phyloP scores from a whole-genome alignment of 441 rosid genomes.

The Melastoma candidum region DNA sequence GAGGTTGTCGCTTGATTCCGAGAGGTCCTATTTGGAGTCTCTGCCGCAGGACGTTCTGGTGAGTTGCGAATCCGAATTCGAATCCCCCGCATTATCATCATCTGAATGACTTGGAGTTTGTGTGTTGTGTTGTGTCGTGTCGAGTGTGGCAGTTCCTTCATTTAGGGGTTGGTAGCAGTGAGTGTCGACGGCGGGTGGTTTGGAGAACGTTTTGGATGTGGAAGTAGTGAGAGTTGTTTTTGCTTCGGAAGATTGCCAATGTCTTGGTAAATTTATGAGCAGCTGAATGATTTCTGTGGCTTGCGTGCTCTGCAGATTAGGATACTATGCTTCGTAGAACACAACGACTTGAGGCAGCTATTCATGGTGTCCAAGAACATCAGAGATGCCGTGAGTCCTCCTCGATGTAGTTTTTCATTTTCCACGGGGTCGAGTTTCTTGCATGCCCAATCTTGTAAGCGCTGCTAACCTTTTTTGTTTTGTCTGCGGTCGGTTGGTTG shows the following conservation, averaged over 20 bases:
- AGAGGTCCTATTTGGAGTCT: constrained; percentile 46
- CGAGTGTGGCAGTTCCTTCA: too few species aligned
- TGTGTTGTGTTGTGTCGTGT: too few species aligned
- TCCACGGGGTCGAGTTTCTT: not conserved
- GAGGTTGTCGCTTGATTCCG: constrained; percentile 5
- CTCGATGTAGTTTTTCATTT: too few species aligned
- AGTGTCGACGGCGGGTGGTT: too few species aligned
- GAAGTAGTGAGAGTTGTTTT: not conserved
- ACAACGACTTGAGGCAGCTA: constrained; percentile 64
- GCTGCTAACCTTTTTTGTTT: not conserved
- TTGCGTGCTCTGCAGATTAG: constrained; percentile 31
- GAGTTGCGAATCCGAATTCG: constrained; percentile 9
- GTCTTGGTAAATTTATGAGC: too few species aligned
- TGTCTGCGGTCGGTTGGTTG: not conserved
- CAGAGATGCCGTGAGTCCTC: constrained; percentile 58
- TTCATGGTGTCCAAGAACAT: constrained; percentile 51
- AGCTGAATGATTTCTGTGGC: too few species aligned
- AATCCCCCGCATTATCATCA: too few species aligned
- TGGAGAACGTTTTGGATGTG: too few species aligned
- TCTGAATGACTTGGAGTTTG: too few species aligned
- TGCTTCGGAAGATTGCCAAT: not conserved
- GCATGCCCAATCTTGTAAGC: not conserved
- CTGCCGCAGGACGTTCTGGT: constrained; percentile 77
- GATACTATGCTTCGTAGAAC: constrained; percentile 60
- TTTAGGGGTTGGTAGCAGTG: too few species aligned